Evolutionary conservation across 1,139 yeast species (phyloP), one percentile per base, ranked within the genome.

Genomic region (Pichiaceae sp.): DNA sequence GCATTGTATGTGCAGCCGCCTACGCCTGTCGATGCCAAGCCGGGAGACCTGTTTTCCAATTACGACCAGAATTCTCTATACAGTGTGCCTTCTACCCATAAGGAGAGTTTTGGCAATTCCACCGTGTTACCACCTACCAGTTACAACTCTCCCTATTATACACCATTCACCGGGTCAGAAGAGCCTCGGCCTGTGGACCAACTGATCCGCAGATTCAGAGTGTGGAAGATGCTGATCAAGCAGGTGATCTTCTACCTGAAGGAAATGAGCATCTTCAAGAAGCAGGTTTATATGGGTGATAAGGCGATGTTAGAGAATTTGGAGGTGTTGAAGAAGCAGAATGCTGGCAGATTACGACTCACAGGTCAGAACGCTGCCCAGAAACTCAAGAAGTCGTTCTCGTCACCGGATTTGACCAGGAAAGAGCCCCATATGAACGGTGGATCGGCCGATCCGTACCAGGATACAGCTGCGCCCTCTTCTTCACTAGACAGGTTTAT

Each of bases 211-310:
- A 65, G 82, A 50, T 81, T 82, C 56, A 75, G 77, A 42, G 69
- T 72, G 40, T 82, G 89, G 86, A 76, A 80, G 50, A 74, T 73
- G 55, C 70, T 81, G 42, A 66, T 82, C 44, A 77, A 76, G 48
- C 75, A 82, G 15, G 54, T 81, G 42, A 64, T 75, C 25, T 64
- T 66, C 43, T 82, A 82, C 54, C 68, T 77, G 46, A 74, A 72
- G 44, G 84, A 80, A 46, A 66, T 78, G 31, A 63, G 78, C 4
- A 63, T 76, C 39, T 78, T 82, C 21, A 80, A 78, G 50, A 83
- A 78, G 53, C 82, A 79, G 47, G 78, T 76, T 45, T 75, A 81
- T 34, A 70, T 76, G 48, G 70, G 81, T 40, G 77, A 78, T 50
- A 64, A 65, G 41, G 85, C 80, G 49, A 60, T 82, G 54, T 66